Evolutionary conservation across 305 asterid genomes (phyloP).

Genomic region (Fraxinus paxiana): DNA sequence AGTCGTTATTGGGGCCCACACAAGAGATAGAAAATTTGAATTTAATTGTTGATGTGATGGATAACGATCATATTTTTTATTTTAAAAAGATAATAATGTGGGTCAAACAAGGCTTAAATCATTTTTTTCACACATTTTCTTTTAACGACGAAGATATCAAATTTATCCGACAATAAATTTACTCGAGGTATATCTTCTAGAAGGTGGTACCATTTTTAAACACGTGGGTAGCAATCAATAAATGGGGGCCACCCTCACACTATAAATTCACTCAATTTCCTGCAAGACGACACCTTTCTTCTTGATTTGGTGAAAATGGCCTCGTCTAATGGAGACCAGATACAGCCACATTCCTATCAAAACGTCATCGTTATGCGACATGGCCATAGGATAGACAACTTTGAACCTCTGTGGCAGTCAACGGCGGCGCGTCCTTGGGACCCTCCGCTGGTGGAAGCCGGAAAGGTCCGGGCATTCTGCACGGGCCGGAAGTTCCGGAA

Average conservation of each 20-base stretch:
- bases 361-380: slow-evolving; percentile 53
- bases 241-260: neutral
- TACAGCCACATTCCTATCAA: slow-evolving; percentile 8
- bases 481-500: slow-evolving; percentile 34
- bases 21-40: too few species aligned
- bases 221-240: neutral
- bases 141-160: too few species aligned
- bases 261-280: neutral
- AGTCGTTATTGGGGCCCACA: too few species aligned
- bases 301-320: slow-evolving; percentile 3
- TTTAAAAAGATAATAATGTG: too few species aligned
- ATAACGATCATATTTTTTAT: too few species aligned
- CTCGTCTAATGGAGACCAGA: neutral
- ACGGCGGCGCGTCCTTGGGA: slow-evolving; percentile 49
- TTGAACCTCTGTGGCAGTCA: slow-evolving; percentile 37
- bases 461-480: slow-evolving; percentile 38
- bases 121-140: neutral
- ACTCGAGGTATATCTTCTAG: neutral
- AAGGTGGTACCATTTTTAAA: neutral
- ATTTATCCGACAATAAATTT: too few species aligned
- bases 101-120: too few species aligned
- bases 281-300: neutral
- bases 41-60: too few species aligned
- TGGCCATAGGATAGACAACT: slow-evolving; percentile 45
- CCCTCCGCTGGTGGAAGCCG: slow-evolving; percentile 40